Evolutionary conservation across 75 land plant genomes (phyloP).

Genomic region (Pinus tabuliformis): DNA sequence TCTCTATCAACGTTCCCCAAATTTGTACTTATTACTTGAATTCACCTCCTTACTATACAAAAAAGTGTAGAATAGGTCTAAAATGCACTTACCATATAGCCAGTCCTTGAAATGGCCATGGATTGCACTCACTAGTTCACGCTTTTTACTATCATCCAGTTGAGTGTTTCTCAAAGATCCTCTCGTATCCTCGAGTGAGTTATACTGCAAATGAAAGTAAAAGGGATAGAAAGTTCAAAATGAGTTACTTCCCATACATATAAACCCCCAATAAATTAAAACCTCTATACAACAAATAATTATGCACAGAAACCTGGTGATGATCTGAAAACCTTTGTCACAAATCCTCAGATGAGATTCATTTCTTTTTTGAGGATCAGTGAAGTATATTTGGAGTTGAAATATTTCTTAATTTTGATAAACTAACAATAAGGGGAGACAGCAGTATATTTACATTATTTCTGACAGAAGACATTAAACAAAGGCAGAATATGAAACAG

Average conservation of each 20-base stretch:
- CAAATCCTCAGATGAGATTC: slow-evolving; percentile 3
- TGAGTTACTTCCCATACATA: background rate
- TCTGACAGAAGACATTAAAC: background rate
- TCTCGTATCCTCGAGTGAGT: slow-evolving; percentile 58
- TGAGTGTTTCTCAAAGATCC: slow-evolving; percentile 60
- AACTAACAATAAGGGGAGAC: background rate
- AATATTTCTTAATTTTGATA: background rate
- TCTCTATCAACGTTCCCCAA: too few species aligned
- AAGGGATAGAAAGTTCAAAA: background rate
- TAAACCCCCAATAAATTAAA: background rate
- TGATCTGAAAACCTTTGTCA: background rate
- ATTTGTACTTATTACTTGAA: too few species aligned
- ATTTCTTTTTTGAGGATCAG: background rate
- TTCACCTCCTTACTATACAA: too few species aligned
- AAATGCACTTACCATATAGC: slow-evolving; percentile 76
- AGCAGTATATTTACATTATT: background rate
- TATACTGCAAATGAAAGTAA: slow-evolving; percentile 38
- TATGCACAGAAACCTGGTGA: background rate
- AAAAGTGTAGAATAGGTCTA: slow-evolving; percentile 2
- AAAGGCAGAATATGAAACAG: background rate
- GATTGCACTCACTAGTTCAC: slow-evolving; percentile 76
- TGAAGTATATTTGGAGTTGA: background rate
- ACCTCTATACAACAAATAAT: background rate
- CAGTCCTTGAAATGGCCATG: slow-evolving; percentile 93
- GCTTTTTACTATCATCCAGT: slow-evolving; percentile 76